Evolutionary conservation across 805 yeast genomes (phyloP), one percentile per base, ranked within the genome.

Genomic region (Wickerhamomyces bovis): DNA sequence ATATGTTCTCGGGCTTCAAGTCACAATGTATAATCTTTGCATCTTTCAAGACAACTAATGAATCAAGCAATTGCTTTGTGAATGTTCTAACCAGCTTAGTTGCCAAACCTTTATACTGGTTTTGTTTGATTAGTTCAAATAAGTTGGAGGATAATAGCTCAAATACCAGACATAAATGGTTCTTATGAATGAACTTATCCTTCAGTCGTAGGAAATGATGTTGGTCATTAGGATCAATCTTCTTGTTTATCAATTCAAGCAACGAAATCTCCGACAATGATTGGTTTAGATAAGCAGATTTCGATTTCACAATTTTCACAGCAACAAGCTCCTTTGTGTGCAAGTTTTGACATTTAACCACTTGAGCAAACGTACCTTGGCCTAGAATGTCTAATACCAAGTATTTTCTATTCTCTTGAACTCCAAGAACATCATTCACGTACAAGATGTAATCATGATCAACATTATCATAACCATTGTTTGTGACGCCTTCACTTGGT

Each of bases 351-450:
- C 97, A 92, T 67, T 92, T 94, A 38, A 90, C 95, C 41, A 94
- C 99, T 68, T 94, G 98, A 10, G 99, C 99, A 72, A 94, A 94
- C 1, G 99, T 90, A 3, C 99, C 99, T 51, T 90, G 92, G 1
- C 99, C 99, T 38, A 94, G 67, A 15, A 94, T 74, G 64, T 92
- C 98, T 48, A 94, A 69, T 6, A 94, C 97, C 58, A 94, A 73
- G 62, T 90, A 92, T 61, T 87, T 85, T 45, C 90, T 73, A 48
- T 88, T 90, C 53, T 87, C 94, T 55, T 85, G 88, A 4, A 80
- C 74, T 6, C 99, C 98, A 38, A 94, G 69, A 21, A 94, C 81
- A 63, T 95, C 99, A 64, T 95, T 94, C 20, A 94, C 99, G 55
- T 89, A 92, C 18, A 95, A 69, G 46, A 94, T 92, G 61, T 90